Evolutionary conservation across 2,329 filamentous ascomycete genomes (phyloP), one percentile per base, ranked within the genome.

Genomic region (Berkeleyomyces basicola): DNA sequence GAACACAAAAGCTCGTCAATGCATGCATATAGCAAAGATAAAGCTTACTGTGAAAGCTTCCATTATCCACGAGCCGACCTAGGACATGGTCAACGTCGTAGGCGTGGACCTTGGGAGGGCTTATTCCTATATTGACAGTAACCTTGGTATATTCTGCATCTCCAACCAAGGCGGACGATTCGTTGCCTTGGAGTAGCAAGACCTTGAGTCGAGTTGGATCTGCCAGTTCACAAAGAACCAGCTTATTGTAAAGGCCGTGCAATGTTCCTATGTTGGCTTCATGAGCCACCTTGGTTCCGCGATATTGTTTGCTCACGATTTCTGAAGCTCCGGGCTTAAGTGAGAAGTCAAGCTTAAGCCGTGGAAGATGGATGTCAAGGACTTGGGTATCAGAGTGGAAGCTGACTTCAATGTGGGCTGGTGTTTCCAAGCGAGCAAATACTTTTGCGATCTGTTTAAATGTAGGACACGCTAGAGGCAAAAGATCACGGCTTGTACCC

Each of bases 1-100:
- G 76, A 0, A 82, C 69, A 36, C 74, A 79, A 16, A 62, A 16
- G 0, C 80, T 79, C 0, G 82, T 84, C 0, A 82, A 63, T 0
- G 77, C 80, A 65, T 85, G 81, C 0, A 85, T 68, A 37, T 79
- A 78, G 7, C 72, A 72, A 0, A 82, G 70, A 16, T 76, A 74
- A 0, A 86, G 70, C 60, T 78, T 80, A 68, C 78, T 80, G 9
- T 76, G 73, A 0, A 83, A 57, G 10, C 71, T 78, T 0, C 77
- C 78, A 65, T 77, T 79, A 16, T 80, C 79, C 0, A 74, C 65
- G 0, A 87, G 67, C 2, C 77, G 71, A 0, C 80, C 76, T 0
- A 86, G 74, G 1, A 70, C 69, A 0, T 66, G 55, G 64, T 86
- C 78, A 0, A 86, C 68, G 0, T 69, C 67, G 66, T 80, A 85